These are phyloP conservation scores for Cyberlindnera galapagoensis DNA, from an alignment of 805 yeast species.

Conservation along the genomic window DNA sequence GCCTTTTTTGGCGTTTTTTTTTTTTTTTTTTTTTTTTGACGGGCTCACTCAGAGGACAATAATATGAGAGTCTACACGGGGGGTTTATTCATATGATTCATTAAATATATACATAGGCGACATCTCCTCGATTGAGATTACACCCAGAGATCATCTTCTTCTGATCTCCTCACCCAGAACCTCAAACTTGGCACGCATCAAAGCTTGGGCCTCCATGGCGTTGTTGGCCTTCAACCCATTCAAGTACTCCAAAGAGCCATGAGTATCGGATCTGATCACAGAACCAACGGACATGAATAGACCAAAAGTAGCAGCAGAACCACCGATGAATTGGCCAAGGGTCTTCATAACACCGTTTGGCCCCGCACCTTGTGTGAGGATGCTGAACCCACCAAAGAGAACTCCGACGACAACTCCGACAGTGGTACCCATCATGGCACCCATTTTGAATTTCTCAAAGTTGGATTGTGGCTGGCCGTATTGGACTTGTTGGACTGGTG, in stretches of 20 bases:
- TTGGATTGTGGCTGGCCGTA: constrained; percentile 62
- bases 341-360: constrained; percentile 97
- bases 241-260: not conserved
- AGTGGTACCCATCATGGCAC: constrained; percentile 85
- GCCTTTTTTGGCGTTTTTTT: too few species aligned
- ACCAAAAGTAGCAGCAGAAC: constrained; percentile 96
- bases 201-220: constrained; percentile 33
- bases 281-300: constrained; percentile 95
- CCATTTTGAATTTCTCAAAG: constrained; percentile 98
- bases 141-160: constrained; percentile 15
- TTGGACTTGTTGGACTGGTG: constrained; percentile 60
- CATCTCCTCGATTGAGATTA: not conserved
- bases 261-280: constrained; percentile 70
- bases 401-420: constrained; percentile 92
- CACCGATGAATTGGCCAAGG: constrained; percentile 91
- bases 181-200: constrained; percentile 36
- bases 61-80: not conserved
- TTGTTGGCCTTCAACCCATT: constrained; percentile 22
- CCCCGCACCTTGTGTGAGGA: constrained; percentile 92
- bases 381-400: constrained; percentile 88
- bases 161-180: constrained; percentile 18
- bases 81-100: not conserved
- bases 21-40: too few species aligned
- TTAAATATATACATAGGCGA: constrained; percentile 3
- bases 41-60: too few species aligned